A percentile compares a stretch with the other conserved stretches of the same genome.
phyloP scores from a whole-genome alignment of 441 rosid genomes.

The Pelargonium citronellum region DNA sequence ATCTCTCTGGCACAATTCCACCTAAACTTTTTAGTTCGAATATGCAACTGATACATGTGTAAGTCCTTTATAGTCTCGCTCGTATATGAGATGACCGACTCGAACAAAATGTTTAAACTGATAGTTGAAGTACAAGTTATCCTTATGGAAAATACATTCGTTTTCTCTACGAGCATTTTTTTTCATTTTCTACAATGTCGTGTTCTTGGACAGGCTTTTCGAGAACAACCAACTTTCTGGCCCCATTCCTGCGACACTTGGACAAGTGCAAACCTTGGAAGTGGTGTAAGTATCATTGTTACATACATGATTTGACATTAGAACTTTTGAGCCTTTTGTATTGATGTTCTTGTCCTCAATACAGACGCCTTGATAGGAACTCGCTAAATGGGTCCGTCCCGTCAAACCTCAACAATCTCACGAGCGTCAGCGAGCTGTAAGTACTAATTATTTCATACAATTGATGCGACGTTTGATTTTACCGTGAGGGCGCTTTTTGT shows the following conservation, averaged over 20 bases:
- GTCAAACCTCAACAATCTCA: constrained; percentile 45
- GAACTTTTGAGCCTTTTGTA: constrained; percentile 5
- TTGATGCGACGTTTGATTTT: no score
- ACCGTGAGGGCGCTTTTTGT: no score
- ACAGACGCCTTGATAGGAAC: constrained; percentile 72
- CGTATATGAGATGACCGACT: no score
- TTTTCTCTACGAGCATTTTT: no score
- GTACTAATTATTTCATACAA: constrained; percentile 30
- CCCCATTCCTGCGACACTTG: constrained; percentile 51
- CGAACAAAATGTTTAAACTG: no score
- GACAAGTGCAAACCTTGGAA: constrained; percentile 44
- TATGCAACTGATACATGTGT: constrained; percentile 63
- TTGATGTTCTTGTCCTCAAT: constrained; percentile 7
- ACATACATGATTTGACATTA: background rate
- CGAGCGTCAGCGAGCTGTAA: constrained; percentile 39
- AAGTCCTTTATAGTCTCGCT: constrained; percentile 23
- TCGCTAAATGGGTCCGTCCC: constrained; percentile 45
- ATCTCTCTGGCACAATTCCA: constrained; percentile 58
- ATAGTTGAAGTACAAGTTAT: no score
- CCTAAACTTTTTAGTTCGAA: constrained; percentile 46
- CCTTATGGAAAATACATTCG: no score
- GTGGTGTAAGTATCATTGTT: constrained; percentile 55
- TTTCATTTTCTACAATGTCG: background rate
- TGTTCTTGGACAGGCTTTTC: constrained; percentile 44
- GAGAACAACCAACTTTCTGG: constrained; percentile 56